Percentiles rank a stretch among this genome's conserved stretches.
Evolutionary conservation across 495 filamentous ascomycete genomes (phyloP).

Genomic region (Jackrogersella multiformis): DNA sequence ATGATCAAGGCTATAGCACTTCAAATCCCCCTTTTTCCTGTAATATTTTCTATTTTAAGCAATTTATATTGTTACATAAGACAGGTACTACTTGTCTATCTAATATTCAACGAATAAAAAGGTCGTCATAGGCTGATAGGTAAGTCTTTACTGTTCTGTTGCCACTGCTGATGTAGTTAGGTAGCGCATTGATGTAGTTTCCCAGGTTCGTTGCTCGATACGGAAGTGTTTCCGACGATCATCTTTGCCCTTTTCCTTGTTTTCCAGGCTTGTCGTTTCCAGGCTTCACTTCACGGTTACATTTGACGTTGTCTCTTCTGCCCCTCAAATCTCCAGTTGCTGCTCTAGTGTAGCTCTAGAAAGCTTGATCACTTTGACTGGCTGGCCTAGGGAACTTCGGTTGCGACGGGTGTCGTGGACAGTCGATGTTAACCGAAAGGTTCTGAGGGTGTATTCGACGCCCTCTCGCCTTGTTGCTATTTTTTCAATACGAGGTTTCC

Average conservation of each 20-base stretch:
- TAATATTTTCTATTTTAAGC: no score
- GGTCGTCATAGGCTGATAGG: background rate
- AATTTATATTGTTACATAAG: no score
- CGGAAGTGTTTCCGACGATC: conserved; percentile 23
- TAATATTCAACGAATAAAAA: background rate
- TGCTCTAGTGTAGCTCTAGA: no score
- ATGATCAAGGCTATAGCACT: no score
- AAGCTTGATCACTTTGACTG: no score
- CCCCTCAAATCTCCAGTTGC: conserved; percentile 31
- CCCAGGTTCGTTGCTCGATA: conserved; percentile 19
- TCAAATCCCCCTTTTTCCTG: no score
- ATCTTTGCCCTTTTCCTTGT: conserved; percentile 14
- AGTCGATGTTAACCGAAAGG: no score
- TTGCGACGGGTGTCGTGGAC: no score
- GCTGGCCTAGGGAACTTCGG: no score
- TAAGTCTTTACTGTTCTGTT: background rate
- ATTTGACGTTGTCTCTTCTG: conserved; percentile 18
- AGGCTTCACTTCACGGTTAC: conserved; percentile 15
- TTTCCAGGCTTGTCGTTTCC: conserved; percentile 22
- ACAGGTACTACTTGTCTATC: no score
- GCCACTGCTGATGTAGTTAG: conserved; percentile 27
- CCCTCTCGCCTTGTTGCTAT: conserved; percentile 26
- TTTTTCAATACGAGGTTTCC: conserved; percentile 38
- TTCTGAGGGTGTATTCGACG: conserved; percentile 13
- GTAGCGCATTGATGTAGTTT: conserved; percentile 26